Evolutionary conservation across 805 yeast species (phyloP), one percentile per base, ranked within the genome.

Genomic region (Ogataea methanolica): DNA sequence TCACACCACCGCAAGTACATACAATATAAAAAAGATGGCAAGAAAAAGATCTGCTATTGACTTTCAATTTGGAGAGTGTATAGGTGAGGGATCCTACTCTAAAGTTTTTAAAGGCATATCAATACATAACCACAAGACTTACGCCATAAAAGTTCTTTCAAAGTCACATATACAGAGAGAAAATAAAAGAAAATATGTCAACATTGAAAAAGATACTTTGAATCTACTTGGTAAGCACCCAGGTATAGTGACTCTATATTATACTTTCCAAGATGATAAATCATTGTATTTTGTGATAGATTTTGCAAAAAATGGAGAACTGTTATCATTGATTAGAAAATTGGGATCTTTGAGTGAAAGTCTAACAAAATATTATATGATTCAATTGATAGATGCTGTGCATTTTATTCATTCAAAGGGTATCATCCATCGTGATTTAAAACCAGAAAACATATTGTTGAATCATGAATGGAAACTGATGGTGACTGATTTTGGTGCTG

Each of bases 401-500:
- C 81, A 79, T 50, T 94, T 85, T 68, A 90, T 92, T 71, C 98
- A 94, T 63, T 78, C 80, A 48, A 85, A 82, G 56, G 97, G 96
- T 0, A 88, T 92, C 11, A 86, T 94, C 17, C 99, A 92, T 63
- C 75, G 99, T 52, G 99, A 94, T 67, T 70, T 94, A 59, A 92
- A 92, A 65, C 99, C 99, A 0, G 99, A 92, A 59, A 92, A 92
- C 62, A 86, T 92, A 42, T 66, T 92, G 55, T 77, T 94, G 41
- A 92, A 87, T 60, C 81, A 81, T 51, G 94, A 88, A 47, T 88
- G 91, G 79, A 83, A 88, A 58, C 69, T 94, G 50, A 89, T 91
- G 78, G 83, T 94, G 47, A 94, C 98, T 2, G 99, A 94, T 68
- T 94, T 94, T 66, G 99, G 99, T 11, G 96, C 98, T n/a, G 99